A percentile compares a stretch with the other conserved stretches of the same genome.
These are phyloP conservation scores for Xylariaceae sp. DNA, from an alignment of 2,329 filamentous ascomycete genomes.

Conservation along the genomic window DNA sequence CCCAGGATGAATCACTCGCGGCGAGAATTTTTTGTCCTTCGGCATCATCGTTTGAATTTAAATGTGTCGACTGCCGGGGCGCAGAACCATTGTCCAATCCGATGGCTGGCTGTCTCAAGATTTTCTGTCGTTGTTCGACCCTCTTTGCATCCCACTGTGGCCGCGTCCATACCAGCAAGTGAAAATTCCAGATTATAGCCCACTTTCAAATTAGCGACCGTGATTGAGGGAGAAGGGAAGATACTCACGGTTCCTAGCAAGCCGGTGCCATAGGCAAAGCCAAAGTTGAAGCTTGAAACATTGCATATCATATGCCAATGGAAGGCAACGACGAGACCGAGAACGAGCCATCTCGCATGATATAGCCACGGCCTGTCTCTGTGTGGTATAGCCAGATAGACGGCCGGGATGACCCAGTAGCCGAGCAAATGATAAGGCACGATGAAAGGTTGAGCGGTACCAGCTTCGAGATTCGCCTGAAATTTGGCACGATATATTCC, in stretches of 20 bases:
- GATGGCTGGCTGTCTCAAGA: background rate
- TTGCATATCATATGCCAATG: conserved; percentile 40
- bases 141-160: conserved; percentile 56
- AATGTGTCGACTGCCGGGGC: too few relatives aligned
- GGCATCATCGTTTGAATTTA: too few relatives aligned
- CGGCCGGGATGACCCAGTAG: conserved; percentile 44
- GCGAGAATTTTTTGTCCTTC: too few relatives aligned
- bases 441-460: conserved; percentile 44
- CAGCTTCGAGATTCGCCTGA: conserved; percentile 32
- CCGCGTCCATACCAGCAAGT: conserved; percentile 49
- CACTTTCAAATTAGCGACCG: too few relatives aligned
- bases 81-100: too few relatives aligned
- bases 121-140: conserved; percentile 36
- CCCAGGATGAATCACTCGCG: too few relatives aligned
- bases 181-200: conserved; percentile 47
- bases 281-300: conserved; percentile 50
- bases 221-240: too few relatives aligned
- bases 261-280: conserved; percentile 47
- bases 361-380: conserved; percentile 47
- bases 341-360: conserved; percentile 46
- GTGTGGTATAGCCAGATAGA: conserved; percentile 57
- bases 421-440: conserved; percentile 49
- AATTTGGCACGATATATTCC: conserved; percentile 28
- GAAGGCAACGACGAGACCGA: conserved; percentile 40
- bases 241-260: conserved; percentile 43